Base-by-base conservation (phyloP, 805 yeast genomes). In the Blastobotrys peoriensis region DNA sequence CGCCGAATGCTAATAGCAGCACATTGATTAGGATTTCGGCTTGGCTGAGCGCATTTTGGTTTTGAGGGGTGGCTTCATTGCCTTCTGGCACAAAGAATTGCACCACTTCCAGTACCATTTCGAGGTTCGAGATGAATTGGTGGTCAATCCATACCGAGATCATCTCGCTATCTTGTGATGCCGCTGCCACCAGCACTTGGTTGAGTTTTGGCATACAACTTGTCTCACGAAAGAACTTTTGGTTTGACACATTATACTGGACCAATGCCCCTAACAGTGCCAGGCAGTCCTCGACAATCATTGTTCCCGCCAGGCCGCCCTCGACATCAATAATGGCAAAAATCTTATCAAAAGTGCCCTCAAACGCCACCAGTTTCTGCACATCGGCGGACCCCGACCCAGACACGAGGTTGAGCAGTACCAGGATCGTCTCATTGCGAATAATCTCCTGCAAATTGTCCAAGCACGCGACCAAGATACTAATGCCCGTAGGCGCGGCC, bases 351-450 rank as follows among this genome's bases (percentile, higher is more conserved):
- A 93, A 89, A 0, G 94, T 83, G 53, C 86, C 89, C 60, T 93
- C 97, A 59, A 93, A 93, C 0, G 95, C 98, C 6, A 94, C 94
- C 16, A 93, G 67, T 57, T 88, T 89, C 61, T 93, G 98, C 25
- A 91, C 80, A 61, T 86, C 91, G 47, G 81, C 78, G 55, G 87
- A 86, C 48, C 85, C 83, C 55, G 87, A 86, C 48, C 85, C 83
- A 54, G 81, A 81, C 9, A 81, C 94, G 2, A 93, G 71, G 8
- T 88, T 82, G 81, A 84, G 81, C 41, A 94, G 68, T n/a, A 94
- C 67, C 41, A 91, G 64, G 30, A 91, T 81, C 2, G 93, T 79
- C 63, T 93, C 71, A 61, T 91, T 89, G 55, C 98, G 72, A 5
- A 93, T 78, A 15, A 94, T 95, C 49, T 91, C 98, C 51, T 85